Conservation (phyloP, 1,284 basidiomycete species). For the Stygiomarasmius scandens region DNA sequence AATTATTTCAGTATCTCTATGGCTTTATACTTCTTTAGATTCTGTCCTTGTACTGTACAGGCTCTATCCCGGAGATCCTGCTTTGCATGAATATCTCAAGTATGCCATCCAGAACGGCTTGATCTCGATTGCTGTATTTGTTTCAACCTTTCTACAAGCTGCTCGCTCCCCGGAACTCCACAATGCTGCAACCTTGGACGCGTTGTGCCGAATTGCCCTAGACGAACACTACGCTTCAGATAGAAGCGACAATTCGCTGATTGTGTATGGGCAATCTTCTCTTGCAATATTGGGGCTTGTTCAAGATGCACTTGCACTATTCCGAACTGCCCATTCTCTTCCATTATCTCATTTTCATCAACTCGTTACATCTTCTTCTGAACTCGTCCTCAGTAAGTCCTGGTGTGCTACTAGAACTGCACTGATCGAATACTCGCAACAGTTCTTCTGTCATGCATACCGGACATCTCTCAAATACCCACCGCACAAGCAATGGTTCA, state of each 20-base stretch:
- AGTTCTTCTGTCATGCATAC: conserved; percentile 58
- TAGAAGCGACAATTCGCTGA: conserved; percentile 52
- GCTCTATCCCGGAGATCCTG: conserved; percentile 65
- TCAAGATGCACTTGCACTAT: conserved; percentile 60
- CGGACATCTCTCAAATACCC: conserved; percentile 61
- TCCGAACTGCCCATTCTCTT: conserved; percentile 58
- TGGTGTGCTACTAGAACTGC: conserved; percentile 30
- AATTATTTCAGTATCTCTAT: not conserved
- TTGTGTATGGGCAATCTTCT: conserved; percentile 50
- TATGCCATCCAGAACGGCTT: conserved; percentile 57
- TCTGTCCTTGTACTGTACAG: conserved; percentile 67
- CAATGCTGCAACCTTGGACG: conserved; percentile 63
- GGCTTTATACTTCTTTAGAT: conserved; percentile 43
- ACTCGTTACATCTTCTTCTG: conserved; percentile 59
- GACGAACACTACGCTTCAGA: conserved; percentile 63
- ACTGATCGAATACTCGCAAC: conserved; percentile 37
- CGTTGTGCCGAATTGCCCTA: conserved; percentile 65
- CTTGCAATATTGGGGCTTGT: conserved; percentile 53
- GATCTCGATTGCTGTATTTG: conserved; percentile 59
- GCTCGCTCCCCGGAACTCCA: conserved; percentile 57
- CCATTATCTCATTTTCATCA: conserved; percentile 64
- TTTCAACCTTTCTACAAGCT: conserved; percentile 55
- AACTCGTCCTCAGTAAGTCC: conserved; percentile 53
- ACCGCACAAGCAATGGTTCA: conserved; percentile 58
- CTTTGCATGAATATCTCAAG: conserved; percentile 63